These are phyloP conservation scores for Hypomyces perniciosus DNA, from an alignment of 2,329 filamentous ascomycete genomes.

Conservation along the genomic window DNA sequence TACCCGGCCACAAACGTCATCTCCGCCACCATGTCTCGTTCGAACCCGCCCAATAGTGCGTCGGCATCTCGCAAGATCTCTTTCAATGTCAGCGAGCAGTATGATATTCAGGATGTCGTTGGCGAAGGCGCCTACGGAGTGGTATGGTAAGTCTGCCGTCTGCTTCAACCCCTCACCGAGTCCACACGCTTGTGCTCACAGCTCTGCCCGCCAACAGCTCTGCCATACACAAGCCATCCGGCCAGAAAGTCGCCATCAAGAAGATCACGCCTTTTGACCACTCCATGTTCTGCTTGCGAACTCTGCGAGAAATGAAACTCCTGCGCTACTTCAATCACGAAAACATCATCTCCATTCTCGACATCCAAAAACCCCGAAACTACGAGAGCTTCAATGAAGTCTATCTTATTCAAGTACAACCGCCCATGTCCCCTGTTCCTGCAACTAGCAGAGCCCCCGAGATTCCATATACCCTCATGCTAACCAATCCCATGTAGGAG, in stretches of 20 bases:
- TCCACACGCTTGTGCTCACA: not conserved
- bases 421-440: not conserved
- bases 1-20: not conserved
- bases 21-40: constrained; percentile 45
- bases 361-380: constrained; percentile 96
- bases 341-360: constrained; percentile 98
- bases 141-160: constrained; percentile 71
- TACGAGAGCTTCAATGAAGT: constrained; percentile 97
- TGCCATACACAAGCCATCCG: constrained; percentile 93
- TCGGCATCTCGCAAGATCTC: constrained; percentile 85
- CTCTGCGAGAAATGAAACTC: constrained; percentile 97
- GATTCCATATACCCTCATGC: not conserved
- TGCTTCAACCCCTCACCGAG: constrained; percentile 5
- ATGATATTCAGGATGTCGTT: constrained; percentile 99
- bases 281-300: constrained; percentile 96
- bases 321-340: constrained; percentile 99
- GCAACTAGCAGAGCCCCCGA: not conserved
- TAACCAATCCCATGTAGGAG: constrained; percentile 50
- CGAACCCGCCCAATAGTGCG: constrained; percentile 51
- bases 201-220: constrained; percentile 52
- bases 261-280: constrained; percentile 99
- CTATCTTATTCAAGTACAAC: constrained; percentile 86
- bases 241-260: constrained; percentile 99
- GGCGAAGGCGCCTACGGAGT: constrained; percentile 98
- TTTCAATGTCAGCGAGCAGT: constrained; percentile 99